Base-by-base conservation (phyloP, 2,329 filamentous ascomycete genomes). In the Monilinia vaccinii-corymbosi region DNA sequence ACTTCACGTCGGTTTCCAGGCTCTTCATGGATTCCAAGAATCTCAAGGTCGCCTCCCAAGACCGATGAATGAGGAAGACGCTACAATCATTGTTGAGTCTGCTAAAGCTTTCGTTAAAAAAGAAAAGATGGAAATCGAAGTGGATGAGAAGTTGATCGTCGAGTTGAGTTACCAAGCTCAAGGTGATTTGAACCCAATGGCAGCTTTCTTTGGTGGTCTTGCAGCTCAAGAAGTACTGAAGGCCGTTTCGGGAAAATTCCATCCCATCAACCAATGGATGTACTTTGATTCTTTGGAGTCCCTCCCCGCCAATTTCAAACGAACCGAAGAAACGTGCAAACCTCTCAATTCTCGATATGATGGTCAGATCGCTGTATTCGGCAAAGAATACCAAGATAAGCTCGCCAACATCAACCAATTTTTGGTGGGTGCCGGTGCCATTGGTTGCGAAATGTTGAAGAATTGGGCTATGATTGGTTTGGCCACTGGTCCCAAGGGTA, bases 401-500 rank as follows among this genome's bases (percentile, higher is more conserved):
- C 82, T 99, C 67, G 83, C 87, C 62, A 96, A 97, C 69, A 76
- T 94, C 63, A 94, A 87, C 70, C 85, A 97, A 69, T 99, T 99
- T 78, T 80, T 99, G 59, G 94, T 99, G 61, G 94, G 94, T 67
- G 91, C 94, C 50, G 94, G 94, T 69, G 94, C 95, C 64, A 99
- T 99, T 73, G 94, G 94, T 49, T 99, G 94, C 71, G 94, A 99
- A 73, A 99, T 97, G 88, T 78, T 99, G 67, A 99, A 99, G 83
- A 97, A 97, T 75, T 99, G 94, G 92, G 93, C 95, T 40, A 95
- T 99, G 92, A 96, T 97, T 73, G 94, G 94, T 66, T 79, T 99
- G 34, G 93, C 88, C 48, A 89, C 89, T 49, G 94, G 94, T 4
- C 89, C 91, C 3, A 83, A 91, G 52, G 94, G 94, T 69, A 88